These are phyloP conservation scores for Corynespora cassiicola DNA, from an alignment of 2,329 filamentous ascomycete species.

Conservation along the genomic window DNA sequence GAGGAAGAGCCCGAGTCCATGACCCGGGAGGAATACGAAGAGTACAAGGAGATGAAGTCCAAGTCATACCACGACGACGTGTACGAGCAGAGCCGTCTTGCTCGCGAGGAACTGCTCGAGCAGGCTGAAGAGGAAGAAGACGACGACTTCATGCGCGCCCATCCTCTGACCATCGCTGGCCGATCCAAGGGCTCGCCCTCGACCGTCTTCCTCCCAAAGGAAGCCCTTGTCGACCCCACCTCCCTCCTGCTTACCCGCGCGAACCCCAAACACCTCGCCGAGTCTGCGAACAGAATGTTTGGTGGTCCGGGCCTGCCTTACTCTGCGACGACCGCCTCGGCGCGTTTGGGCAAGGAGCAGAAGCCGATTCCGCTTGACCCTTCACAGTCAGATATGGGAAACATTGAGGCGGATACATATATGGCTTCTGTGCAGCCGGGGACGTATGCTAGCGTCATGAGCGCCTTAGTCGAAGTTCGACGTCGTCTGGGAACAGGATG, in stretches of 20 bases:
- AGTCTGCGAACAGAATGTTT: constrained; percentile 75
- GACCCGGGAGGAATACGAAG: constrained; percentile 42
- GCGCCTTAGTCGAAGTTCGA: constrained; percentile 74
- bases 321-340: constrained; percentile 71
- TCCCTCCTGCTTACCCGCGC: constrained; percentile 70
- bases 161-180: constrained; percentile 77
- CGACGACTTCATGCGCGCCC: constrained; percentile 63
- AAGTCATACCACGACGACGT: constrained; percentile 39
- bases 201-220: constrained; percentile 76
- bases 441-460: constrained; percentile 72
- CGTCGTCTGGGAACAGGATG: constrained; percentile 75
- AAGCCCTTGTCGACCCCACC: constrained; percentile 74
- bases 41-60: constrained; percentile 38
- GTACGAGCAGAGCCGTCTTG: constrained; percentile 51
- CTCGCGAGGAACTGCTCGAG: constrained; percentile 48
- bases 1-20: constrained; percentile 26
- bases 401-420: constrained; percentile 78
- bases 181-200: constrained; percentile 75
- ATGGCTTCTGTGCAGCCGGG: constrained; percentile 73
- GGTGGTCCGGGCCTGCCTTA: constrained; percentile 79
- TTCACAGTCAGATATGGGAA: constrained; percentile 70
- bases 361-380: constrained; percentile 70
- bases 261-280: constrained; percentile 72
- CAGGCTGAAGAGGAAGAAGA: constrained; percentile 41
- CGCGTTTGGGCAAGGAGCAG: constrained; percentile 63